Conservation (phyloP, 2,329 filamentous ascomycete genomes). For the Diaporthe amygdali region DNA sequence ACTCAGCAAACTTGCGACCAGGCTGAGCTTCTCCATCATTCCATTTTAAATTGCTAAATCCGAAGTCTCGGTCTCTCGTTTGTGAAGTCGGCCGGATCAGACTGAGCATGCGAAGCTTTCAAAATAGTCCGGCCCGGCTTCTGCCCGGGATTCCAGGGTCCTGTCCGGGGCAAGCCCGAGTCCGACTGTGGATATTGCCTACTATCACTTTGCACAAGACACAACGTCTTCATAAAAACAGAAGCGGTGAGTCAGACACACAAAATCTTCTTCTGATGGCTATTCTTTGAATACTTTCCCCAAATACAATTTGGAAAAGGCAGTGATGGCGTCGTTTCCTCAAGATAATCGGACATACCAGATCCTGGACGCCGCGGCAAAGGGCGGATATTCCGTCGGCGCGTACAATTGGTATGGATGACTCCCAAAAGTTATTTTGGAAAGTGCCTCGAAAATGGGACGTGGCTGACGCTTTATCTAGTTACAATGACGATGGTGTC, state of each 20-base stretch:
- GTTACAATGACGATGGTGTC: slow-evolving; percentile 67
- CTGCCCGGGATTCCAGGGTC: background rate
- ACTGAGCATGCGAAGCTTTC: no score
- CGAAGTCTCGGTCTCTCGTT: background rate
- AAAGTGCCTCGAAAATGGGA: background rate
- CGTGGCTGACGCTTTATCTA: background rate
- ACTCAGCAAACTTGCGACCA: no score
- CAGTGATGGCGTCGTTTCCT: background rate
- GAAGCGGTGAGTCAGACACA: no score
- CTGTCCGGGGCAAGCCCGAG: background rate
- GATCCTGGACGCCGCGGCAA: background rate
- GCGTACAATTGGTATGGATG: background rate
- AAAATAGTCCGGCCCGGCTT: background rate
- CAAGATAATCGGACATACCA: background rate
- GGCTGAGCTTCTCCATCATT: no score
- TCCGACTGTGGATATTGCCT: background rate
- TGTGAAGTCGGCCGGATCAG: background rate
- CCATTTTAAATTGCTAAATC: no score
- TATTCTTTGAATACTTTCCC: background rate
- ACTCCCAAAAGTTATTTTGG: background rate
- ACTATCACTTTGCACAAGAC: background rate
- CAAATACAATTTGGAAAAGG: no score
- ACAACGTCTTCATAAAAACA: background rate
- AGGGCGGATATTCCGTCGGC: background rate
- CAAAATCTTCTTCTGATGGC: background rate